Evolutionary conservation across 306 rosid genomes (phyloP).

Genomic region (Begonia fuchsioides): DNA sequence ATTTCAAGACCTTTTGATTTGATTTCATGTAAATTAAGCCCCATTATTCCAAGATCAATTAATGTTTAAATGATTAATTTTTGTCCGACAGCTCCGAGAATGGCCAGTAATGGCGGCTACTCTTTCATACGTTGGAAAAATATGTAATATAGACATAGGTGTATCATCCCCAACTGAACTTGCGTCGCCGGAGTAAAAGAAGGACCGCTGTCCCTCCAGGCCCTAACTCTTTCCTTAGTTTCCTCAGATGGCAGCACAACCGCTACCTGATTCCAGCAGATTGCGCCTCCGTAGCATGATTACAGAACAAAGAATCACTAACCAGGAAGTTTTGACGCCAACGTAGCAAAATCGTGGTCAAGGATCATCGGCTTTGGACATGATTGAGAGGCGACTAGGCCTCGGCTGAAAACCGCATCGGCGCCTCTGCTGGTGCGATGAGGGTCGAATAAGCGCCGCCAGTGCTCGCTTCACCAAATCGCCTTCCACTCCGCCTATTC

Average conservation of each 20-base stretch:
- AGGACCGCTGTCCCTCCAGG: neutral
- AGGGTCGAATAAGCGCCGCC: constrained; percentile 34
- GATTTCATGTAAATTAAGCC: neutral
- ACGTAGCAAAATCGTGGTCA: constrained; percentile 9
- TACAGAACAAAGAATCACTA: constrained; percentile 5
- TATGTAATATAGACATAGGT: constrained; percentile 7
- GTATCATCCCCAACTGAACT: constrained; percentile 4
- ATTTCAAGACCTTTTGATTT: no score
- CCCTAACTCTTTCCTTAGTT: neutral
- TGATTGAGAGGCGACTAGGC: constrained; percentile 36
- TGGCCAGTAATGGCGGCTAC: constrained; percentile 11
- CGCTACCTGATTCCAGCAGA: no score
- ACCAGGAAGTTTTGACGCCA: constrained; percentile 1
- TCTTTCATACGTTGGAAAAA: neutral
- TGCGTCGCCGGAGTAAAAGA: neutral
- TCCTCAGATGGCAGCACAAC: neutral
- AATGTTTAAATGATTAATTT: neutral
- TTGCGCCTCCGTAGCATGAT: constrained; percentile 9
- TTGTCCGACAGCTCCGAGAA: constrained; percentile 8
- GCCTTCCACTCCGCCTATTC: constrained; percentile 51
- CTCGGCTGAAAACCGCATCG: constrained; percentile 38
- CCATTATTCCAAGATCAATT: neutral
- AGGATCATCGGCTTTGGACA: constrained; percentile 25
- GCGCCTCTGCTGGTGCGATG: constrained; percentile 38
- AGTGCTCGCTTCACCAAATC: constrained; percentile 33